These are phyloP conservation scores for Cladophialophora immunda DNA, from an alignment of 2,329 filamentous ascomycete genomes.

Conservation along the genomic window DNA sequence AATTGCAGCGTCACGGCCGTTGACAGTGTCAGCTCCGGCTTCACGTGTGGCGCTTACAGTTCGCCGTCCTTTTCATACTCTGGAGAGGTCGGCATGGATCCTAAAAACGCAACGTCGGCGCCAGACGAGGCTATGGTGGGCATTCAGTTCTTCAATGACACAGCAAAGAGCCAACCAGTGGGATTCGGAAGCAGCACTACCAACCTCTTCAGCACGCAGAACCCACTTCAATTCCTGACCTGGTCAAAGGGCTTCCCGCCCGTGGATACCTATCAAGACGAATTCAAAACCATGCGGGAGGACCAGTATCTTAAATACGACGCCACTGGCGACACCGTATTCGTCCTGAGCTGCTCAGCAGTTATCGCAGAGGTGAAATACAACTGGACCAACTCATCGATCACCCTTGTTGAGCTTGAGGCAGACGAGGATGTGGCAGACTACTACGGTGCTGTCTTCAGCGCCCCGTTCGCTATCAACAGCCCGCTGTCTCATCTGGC, in stretches of 20 bases:
- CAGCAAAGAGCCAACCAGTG: constrained; percentile 25
- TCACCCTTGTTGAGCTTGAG: constrained; percentile 23
- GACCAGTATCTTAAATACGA: constrained; percentile 29
- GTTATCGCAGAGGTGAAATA: constrained; percentile 35
- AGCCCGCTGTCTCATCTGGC: constrained; percentile 31
- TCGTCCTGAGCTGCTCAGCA: constrained; percentile 35
- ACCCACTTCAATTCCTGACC: constrained; percentile 34
- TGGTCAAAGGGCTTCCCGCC: constrained; percentile 40
- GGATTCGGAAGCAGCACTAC: constrained; percentile 26
- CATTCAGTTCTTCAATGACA: constrained; percentile 39
- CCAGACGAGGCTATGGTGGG: constrained; percentile 32
- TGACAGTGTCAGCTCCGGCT: constrained; percentile 17
- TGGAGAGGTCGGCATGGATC: constrained; percentile 35
- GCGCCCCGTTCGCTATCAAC: constrained; percentile 35
- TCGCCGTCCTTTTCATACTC: constrained; percentile 33
- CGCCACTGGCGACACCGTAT: constrained; percentile 35
- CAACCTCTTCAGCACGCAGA: constrained; percentile 31
- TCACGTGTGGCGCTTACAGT: constrained; percentile 32
- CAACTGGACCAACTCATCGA: constrained; percentile 33
- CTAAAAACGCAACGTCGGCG: constrained; percentile 15
- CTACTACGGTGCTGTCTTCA: constrained; percentile 35
- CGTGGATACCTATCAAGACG: constrained; percentile 30
- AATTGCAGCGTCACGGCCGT: constrained; percentile 23
- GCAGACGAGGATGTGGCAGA: constrained; percentile 20
- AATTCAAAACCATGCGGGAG: constrained; percentile 30